These are phyloP conservation scores for Nothophoma quercina DNA, from an alignment of 2,329 filamentous ascomycete genomes.

Conservation along the genomic window DNA sequence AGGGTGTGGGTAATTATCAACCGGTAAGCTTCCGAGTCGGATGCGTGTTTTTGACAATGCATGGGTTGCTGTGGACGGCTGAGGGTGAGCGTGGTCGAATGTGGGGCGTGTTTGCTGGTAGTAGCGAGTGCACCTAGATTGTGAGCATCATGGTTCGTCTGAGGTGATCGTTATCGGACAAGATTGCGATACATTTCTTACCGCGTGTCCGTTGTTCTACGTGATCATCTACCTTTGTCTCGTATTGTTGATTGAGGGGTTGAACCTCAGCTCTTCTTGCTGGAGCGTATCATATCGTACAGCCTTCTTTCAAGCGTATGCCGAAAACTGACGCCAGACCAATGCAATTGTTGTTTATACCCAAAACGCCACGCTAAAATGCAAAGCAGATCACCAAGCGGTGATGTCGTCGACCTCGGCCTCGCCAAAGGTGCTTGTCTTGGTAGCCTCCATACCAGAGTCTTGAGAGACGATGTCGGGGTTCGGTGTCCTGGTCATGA, in stretches of 20 bases:
- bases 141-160: too few species aligned
- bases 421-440: constrained; percentile 93
- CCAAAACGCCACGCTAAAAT: constrained; percentile 39
- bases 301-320: constrained; percentile 50
- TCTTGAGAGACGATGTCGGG: constrained; percentile 51
- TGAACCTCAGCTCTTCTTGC: constrained; percentile 43
- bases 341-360: constrained; percentile 20
- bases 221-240: constrained; percentile 1
- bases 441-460: constrained; percentile 67
- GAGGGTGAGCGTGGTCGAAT: too few species aligned
- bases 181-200: background rate
- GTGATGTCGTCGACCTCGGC: constrained; percentile 97
- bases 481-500: constrained; percentile 70
- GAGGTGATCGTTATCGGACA: too few species aligned
- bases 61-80: too few species aligned
- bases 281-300: constrained; percentile 33
- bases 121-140: too few species aligned
- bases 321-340: constrained; percentile 41
- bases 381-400: constrained; percentile 71
- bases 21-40: too few species aligned
- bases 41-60: too few species aligned
- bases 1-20: too few species aligned
- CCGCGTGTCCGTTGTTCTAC: background rate
- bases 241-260: constrained; percentile 33
- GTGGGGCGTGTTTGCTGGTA: too few species aligned